Conservation (phyloP, 352 stramenopile species). For the Phytophthora capsici region DNA sequence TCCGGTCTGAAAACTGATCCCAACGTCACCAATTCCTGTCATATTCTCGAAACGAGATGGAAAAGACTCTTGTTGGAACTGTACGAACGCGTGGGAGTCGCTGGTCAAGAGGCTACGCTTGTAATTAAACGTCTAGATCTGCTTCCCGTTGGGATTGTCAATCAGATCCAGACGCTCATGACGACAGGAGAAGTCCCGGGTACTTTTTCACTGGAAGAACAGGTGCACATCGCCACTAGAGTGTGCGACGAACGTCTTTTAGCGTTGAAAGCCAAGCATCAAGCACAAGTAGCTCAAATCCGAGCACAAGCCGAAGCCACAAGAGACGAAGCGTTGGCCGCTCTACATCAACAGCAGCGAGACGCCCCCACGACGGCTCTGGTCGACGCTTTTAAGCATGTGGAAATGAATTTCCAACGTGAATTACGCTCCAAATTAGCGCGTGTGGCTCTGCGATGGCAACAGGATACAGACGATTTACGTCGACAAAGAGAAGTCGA, state of each 20-base stretch:
- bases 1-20: constrained; percentile 34
- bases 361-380: constrained; percentile 30
- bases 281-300: constrained; percentile 37
- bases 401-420: constrained; percentile 43
- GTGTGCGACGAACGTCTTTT: constrained; percentile 73
- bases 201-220: constrained; percentile 64
- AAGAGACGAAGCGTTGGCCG: constrained; percentile 35
- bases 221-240: constrained; percentile 62
- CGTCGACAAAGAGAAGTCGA: constrained; percentile 66
- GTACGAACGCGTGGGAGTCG: constrained; percentile 62
- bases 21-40: background rate
- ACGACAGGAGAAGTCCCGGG: constrained; percentile 66
- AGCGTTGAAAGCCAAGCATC: constrained; percentile 52
- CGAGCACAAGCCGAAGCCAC: constrained; percentile 34
- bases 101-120: constrained; percentile 62
- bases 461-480: constrained; percentile 73
- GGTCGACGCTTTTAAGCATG: constrained; percentile 37
- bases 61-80: constrained; percentile 47
- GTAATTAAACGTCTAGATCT: constrained; percentile 56
- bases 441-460: constrained; percentile 55
- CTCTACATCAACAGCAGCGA: constrained; percentile 41
- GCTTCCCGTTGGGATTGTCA: constrained; percentile 43
- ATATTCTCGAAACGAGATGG: constrained; percentile 40
- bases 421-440: constrained; percentile 43
- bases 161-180: constrained; percentile 59